phyloP scores from a whole-genome alignment of 2,329 filamentous ascomycete species.

The Catunica adiposa region DNA sequence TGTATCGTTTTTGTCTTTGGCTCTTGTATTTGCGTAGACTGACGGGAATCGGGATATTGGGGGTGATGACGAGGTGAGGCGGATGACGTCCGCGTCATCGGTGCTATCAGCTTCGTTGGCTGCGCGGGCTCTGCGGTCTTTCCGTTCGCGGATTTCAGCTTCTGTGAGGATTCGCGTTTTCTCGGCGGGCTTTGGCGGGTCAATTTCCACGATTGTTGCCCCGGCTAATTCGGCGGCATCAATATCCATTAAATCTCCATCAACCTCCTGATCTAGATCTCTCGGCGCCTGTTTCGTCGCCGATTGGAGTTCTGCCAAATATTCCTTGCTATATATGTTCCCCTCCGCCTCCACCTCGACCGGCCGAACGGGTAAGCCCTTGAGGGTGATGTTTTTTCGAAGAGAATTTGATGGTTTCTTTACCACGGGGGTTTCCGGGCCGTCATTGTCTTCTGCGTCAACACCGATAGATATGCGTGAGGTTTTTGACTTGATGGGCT shows the following conservation, averaged over 20 bases:
- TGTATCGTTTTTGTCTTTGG: constrained; percentile 54
- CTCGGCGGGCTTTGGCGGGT: constrained; percentile 19
- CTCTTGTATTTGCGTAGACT: no score
- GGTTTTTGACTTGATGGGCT: constrained; percentile 35
- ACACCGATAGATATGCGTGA: constrained; percentile 64
- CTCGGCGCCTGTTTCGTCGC: constrained; percentile 72
- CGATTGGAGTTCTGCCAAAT: constrained; percentile 68
- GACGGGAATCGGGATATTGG: no score
- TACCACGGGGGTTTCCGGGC: constrained; percentile 36
- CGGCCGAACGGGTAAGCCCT: constrained; percentile 38
- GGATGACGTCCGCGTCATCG: constrained; percentile 39
- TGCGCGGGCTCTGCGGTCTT: constrained; percentile 67
- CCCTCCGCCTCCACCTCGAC: constrained; percentile 45
- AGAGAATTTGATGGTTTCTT: constrained; percentile 49
- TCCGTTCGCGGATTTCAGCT: constrained; percentile 77
- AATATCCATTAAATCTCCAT: constrained; percentile 32
- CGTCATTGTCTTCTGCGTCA: constrained; percentile 35
- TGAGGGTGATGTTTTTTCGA: constrained; percentile 34
- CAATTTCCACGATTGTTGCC: constrained; percentile 43
- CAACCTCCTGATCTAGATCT: constrained; percentile 28
- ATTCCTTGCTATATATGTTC: constrained; percentile 72
- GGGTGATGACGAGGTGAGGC: no score
- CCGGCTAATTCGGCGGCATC: constrained; percentile 46
- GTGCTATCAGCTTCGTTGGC: constrained; percentile 45
- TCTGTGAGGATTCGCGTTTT: constrained; percentile 55